Base-by-base conservation (phyloP, 176 grass and related monocot species). In the Lolium multiflorum region DNA sequence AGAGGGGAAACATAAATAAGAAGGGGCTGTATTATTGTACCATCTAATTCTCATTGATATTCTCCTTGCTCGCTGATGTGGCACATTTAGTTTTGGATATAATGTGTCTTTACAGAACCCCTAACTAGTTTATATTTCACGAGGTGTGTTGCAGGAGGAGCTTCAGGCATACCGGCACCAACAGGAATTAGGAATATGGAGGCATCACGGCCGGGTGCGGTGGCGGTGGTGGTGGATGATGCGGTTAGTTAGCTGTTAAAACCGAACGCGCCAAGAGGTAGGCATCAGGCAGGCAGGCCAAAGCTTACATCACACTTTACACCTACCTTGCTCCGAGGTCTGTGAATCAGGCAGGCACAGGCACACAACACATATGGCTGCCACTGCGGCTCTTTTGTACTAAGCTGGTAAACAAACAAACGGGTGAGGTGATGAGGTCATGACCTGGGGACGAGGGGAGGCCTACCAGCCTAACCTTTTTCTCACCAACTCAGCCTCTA, bases 401-500 rank as follows among this genome's bases (percentile, higher is more conserved):
- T 56, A 90, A 81, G 88, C 73, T 67, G 87, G 86, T 79, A 78
- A 87, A 70, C 86, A 43, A 74, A 46, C 43, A 43, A 43, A 70
- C 66, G n/a, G 72, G 47, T 51, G 72, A 50, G 71, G 83, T 85
- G 84, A 49, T 91, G 92, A 92, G 82, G 88, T 92, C 92, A 92
- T 89, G 84, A 66, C 81, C 80, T 88, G 85, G 20, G 31, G 48
- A 10, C 16, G 93, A 79, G 82, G 22, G 38, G 74, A 90, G 82
- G 56, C 83, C 86, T 94, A 92, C 86, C 94, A 77, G 86, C 88
- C 94, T 86, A 89, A 92, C 74, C 79, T 88, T 91, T 93, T 91
- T 85, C 78, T 69, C 92, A 94, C 90, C 95, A 88, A 93, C 95
- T 97, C 84, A 76, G 59, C 88, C 78, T 88, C 93, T 92, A 87